A percentile compares a stretch with the other conserved stretches of the same genome.
These are phyloP conservation scores for Podaxis sp. DNA, from an alignment of 768 basidiomycete species.

Conservation along the genomic window DNA sequence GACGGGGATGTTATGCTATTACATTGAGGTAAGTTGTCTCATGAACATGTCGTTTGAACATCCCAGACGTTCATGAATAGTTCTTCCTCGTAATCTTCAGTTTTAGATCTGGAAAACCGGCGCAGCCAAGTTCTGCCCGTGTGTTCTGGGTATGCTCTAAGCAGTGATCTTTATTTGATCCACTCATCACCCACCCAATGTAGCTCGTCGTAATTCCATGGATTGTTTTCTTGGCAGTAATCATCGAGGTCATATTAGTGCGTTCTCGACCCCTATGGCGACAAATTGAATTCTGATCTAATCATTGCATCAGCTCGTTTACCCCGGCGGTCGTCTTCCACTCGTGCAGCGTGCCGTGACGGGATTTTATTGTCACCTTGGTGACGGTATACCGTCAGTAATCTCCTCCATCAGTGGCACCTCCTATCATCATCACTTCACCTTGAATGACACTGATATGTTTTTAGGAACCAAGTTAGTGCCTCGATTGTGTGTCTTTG, in stretches of 20 bases:
- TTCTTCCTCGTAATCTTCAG: too few species aligned
- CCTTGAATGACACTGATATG: background rate
- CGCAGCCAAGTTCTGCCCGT: background rate
- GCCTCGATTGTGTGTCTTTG: background rate
- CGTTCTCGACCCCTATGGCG: background rate
- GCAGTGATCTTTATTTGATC: background rate
- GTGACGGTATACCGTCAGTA: conserved; percentile 5
- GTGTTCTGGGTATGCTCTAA: background rate
- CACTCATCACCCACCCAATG: background rate
- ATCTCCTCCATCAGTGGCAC: too few species aligned
- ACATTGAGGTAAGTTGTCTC: background rate
- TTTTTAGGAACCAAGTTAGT: background rate
- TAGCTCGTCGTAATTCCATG: conserved; percentile 9
- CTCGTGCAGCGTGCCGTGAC: background rate
- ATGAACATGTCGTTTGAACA: conserved; percentile 12
- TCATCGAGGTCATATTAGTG: conserved; percentile 1
- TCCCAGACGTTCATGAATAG: background rate
- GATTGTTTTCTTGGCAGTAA: background rate
- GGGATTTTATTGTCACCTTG: conserved; percentile 14
- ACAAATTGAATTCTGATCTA: background rate
- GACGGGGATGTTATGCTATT: too few species aligned
- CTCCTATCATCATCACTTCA: background rate
- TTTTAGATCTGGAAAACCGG: too few species aligned
- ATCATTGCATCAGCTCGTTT: background rate
- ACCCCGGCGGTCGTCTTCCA: background rate